phyloP scores from a whole-genome alignment of 75 land plant species.

The Isoetes taiwanensis region DNA sequence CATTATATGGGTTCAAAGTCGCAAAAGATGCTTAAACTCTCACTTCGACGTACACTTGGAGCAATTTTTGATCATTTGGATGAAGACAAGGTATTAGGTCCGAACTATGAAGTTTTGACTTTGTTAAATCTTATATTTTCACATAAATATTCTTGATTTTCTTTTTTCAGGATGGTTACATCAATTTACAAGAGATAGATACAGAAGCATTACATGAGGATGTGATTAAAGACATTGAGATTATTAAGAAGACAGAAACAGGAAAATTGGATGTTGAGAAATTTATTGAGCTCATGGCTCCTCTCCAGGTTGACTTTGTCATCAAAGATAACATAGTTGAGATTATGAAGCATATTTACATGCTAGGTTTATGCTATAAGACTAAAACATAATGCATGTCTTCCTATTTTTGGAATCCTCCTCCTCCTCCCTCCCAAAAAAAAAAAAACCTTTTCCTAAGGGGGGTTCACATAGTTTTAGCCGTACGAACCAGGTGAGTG shows the following conservation, averaged over 20 bases:
- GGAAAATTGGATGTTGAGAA: conserved; percentile 10
- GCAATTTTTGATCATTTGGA: conserved; percentile 26
- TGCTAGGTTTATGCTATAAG: neutral
- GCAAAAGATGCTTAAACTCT: conserved; percentile 16
- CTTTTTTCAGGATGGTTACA: conserved; percentile 17
- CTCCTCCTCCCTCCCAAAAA: no score
- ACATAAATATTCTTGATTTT: neutral
- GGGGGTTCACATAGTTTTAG: no score
- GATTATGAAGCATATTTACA: neutral
- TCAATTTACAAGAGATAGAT: conserved; percentile 17
- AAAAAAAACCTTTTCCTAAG: no score
- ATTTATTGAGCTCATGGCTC: conserved; percentile 15
- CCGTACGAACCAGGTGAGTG: no score
- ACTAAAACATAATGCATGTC: neutral
- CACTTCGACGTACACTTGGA: conserved; percentile 9
- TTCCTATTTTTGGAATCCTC: no score
- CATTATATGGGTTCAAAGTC: conserved; percentile 25
- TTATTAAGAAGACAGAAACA: conserved; percentile 12
- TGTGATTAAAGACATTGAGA: conserved; percentile 15
- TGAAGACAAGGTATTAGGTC: conserved; percentile 17
- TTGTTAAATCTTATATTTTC: neutral
- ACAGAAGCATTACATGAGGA: conserved; percentile 10
- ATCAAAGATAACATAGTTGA: neutral
- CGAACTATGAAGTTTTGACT: neutral
- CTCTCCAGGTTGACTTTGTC: conserved; percentile 12